Base-by-base conservation (phyloP, 2,329 filamentous ascomycete species). In the Penicillium corylophilum region DNA sequence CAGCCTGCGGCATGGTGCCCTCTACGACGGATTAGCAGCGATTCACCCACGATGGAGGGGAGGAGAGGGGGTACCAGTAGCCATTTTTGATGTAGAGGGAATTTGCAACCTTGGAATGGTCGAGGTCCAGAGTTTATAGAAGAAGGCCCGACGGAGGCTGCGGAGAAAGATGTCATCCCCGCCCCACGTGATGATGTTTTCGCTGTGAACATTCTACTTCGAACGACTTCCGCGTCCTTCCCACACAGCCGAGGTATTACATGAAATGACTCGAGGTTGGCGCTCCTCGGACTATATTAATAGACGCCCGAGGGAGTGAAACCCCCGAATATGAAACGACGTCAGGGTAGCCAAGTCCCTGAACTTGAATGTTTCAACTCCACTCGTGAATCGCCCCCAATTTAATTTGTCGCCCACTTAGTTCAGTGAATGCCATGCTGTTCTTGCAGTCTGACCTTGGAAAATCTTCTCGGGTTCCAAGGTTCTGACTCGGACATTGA, bases 1-100 rank as follows among this genome's bases (percentile, higher is more conserved):
- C 69, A 22, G 69, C 61, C 46, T 67, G 61, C 31, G 64, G 67
- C 23, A 61, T 56, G 33, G 65, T 64, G 28, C 20, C 38, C 15
- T 54, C 54, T 54, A 6, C 13, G 26, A 16, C 23, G 23, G n/a
- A 28, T 22, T 6, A 51, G 64, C 55, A 62, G 57, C 33, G 43
- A 18, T 48, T 36, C 26, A 26, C 24, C 3, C 10, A 46, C 36
- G 41, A 26, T 26, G 41, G 13, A 26, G 10, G n/a, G 35, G n/a
- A 33, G 12, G 26, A 26, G 23, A 40, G 35, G 22, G 22, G 9
- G 24, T 44, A 66, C 62, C 55, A 60, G 58, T 52, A 38, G 56
- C 51, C 56, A 58, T 60, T 18, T 18, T 31, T 50, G 38, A n/a
- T 20, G 41, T 51, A 33, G 36, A 39, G 45, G 31, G 28, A 42